A percentile compares a stretch with the other conserved stretches of the same genome.
These are phyloP conservation scores for Cyclotella cryptica DNA, from an alignment of 108 stramenopile species.

Conservation along the genomic window DNA sequence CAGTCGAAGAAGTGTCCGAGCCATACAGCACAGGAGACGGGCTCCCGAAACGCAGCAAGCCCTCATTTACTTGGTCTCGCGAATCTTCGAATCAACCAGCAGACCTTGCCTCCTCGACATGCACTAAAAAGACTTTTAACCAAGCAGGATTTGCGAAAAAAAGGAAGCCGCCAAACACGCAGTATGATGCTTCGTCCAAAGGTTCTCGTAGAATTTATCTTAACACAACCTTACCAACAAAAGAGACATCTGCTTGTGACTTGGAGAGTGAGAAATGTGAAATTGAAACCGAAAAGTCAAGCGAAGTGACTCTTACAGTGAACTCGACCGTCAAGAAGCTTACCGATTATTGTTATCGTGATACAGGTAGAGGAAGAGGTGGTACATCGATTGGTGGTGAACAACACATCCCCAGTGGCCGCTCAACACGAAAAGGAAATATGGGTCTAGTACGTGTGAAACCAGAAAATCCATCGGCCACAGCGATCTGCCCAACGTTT, in stretches of 20 bases:
- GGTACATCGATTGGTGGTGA: conserved; percentile 15
- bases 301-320: background rate
- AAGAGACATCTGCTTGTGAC: background rate
- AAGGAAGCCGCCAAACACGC: background rate
- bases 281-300: background rate
- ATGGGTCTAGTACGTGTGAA: conserved; percentile 76
- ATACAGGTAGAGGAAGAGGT: conserved; percentile 51
- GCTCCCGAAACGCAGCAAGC: background rate
- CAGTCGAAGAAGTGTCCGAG: background rate
- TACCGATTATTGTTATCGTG: conserved; percentile 68
- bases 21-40: background rate
- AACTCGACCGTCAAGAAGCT: conserved; percentile 43
- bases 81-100: background rate
- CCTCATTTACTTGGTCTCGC: conserved; percentile 13
- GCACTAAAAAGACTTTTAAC: background rate
- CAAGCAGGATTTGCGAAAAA: background rate
- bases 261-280: background rate
- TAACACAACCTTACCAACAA: background rate
- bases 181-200: background rate
- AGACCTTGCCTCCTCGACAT: background rate
- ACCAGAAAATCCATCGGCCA: conserved; percentile 44
- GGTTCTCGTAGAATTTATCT: conserved; percentile 12
- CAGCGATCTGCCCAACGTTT: conserved; percentile 71
- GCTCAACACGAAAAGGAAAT: conserved; percentile 21
- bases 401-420: background rate